Base-by-base conservation (phyloP, 768 basidiomycete species). In the Terana coerulea region DNA sequence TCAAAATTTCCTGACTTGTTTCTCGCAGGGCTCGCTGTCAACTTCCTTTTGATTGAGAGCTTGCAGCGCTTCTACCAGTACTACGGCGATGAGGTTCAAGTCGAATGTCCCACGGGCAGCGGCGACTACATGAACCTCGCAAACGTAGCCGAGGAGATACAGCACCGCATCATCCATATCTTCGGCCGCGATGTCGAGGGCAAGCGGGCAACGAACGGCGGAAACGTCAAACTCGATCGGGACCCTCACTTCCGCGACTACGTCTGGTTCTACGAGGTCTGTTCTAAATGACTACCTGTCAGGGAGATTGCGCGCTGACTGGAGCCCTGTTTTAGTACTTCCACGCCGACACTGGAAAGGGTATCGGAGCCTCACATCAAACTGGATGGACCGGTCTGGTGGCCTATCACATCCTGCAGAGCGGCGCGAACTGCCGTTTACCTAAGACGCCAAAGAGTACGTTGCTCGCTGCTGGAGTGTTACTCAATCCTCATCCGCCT, bases 81-180 rank as follows among this genome's bases (percentile, higher is more conserved):
- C 70, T 98, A 97, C 59, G 97, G 97, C 2, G 86, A 93, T 50
- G 86, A 89, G 19, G 71, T 98, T 30, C 87, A 91, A 72, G 86
- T 95, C 25, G 97, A 99, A 68, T 99, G 97, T 62, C 97, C 97
- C 4, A 94, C 92, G 0, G 93, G 94, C 24, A 90, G 87, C 56
- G 97, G 97, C n/a, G 95, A 97, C 59, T 92, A 86, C 69, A 98
- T 98, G 94, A 91, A 93, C 64, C 82, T 99, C 7, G 91, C 87
- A 9, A 79, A 82, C 52, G 93, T 95, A 17, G 93, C 97, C 5
- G 95, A 98, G 62, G 97, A 99, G 68, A 94, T 99, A 50, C 97
- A 98, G 68, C 95, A 98, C 64, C 86, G 97, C n/a, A 84, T 98
- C 55, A 99, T 98, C 50, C 94, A 98, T 67, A 93, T 99, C 61